Evolutionary conservation across 345 rosid species (phyloP), one percentile per base, ranked within the genome.

Genomic region (Heritiera littoralis): DNA sequence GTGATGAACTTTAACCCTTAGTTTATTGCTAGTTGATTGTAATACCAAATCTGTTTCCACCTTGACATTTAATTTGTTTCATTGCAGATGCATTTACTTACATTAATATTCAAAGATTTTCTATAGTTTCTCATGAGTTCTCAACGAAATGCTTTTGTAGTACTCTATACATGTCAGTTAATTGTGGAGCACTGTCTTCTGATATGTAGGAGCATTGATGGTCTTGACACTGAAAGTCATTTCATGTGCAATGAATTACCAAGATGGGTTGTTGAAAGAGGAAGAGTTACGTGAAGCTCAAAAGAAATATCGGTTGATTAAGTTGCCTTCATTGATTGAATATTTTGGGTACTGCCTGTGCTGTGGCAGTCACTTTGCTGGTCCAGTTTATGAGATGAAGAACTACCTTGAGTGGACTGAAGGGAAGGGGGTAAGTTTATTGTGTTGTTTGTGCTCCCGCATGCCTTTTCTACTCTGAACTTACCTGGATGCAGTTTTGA

Each of bases 281-380:
- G 97, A 95, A 78, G 87, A 80, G 49, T 89, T 93, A 7, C 88
- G 90, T 69, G 97, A 92, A 67, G 66, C 95, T 79, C 99, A 96
- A 84, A 96, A 86, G 93, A 96, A 90, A 84, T 88, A 91, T 72
- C 86, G 93, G 72, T 85, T 92, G 87, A 81, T 85, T 72, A 86
- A 38, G 74, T 65, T 94, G 85, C 98, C 99, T 40, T 90, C 99
- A 60, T 77, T 96, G 76, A 81, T 89, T 68, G 99, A 96, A 85
- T 96, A 93, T 79, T 75, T 86, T 82, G 98, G 99, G 79, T 91
- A 89, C 83, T 96, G 99, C 74, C 97, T 95, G 59, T 91, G 96
- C 80, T 95, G 99, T 49, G 95, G 99, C 17, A 94, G 93, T 79
- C 99, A 95, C 84, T 95, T 95, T 80, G 98, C 99, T 66, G 99